phyloP scores from a whole-genome alignment of 2,329 filamentous ascomycete genomes.

The Venturia aucupariae region DNA sequence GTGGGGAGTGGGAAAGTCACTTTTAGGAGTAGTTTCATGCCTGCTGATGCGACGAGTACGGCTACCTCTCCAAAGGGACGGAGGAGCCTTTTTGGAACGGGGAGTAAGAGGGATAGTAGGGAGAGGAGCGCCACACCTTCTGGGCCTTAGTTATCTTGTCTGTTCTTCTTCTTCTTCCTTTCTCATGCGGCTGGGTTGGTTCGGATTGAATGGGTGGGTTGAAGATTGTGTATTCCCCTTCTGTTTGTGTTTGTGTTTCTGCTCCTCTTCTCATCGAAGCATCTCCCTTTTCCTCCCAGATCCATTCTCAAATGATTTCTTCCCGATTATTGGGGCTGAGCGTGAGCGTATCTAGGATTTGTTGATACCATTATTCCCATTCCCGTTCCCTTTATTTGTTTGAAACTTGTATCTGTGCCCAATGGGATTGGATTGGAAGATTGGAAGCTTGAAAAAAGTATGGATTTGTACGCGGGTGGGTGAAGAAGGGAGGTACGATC shows the following conservation, averaged over 20 bases:
- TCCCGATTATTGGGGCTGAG: neutral
- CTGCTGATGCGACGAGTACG: constrained; percentile 36
- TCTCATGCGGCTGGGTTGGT: neutral
- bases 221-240: neutral
- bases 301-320: neutral
- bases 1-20: constrained; percentile 65
- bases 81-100: constrained; percentile 35
- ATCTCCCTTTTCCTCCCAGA: neutral
- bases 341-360: neutral
- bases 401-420: too few relatives aligned
- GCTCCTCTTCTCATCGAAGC: too few relatives aligned
- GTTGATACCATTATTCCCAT: neutral
- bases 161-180: neutral
- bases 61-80: constrained; percentile 32
- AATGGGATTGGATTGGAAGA: too few relatives aligned
- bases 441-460: too few relatives aligned
- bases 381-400: too few relatives aligned
- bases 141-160: neutral
- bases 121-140: constrained; percentile 15
- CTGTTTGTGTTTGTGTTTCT: too few relatives aligned
- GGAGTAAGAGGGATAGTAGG: constrained; percentile 21
- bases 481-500: too few relatives aligned
- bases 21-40: constrained; percentile 63
- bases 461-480: too few relatives aligned
- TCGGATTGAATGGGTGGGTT: neutral